Conservation (phyloP, 257 asterid species). For the Hygrophila difformis region DNA sequence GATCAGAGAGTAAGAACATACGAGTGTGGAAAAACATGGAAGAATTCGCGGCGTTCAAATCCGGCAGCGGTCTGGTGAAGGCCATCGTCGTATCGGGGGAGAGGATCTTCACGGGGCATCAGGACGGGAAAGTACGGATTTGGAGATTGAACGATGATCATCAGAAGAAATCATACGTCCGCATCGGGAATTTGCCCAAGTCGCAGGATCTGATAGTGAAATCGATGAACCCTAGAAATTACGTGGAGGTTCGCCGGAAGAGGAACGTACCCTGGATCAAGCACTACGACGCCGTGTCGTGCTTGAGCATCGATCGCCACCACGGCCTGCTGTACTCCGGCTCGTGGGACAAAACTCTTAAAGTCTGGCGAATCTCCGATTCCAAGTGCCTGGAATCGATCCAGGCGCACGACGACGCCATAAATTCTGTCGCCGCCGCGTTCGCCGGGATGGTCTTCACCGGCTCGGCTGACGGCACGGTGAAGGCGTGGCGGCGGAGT, state of each 20-base stretch:
- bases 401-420: constrained; percentile 44
- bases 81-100: constrained; percentile 34
- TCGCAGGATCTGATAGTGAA: constrained; percentile 33
- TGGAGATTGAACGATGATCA: constrained; percentile 34
- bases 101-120: constrained; percentile 62
- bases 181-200: constrained; percentile 49
- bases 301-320: constrained; percentile 36
- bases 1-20: constrained; percentile 55
- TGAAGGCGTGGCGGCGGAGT: constrained; percentile 62
- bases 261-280: constrained; percentile 41
- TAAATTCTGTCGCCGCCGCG: constrained; percentile 45
- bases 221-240: constrained; percentile 46
- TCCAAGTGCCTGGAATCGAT: constrained; percentile 56
- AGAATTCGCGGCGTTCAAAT: constrained; percentile 52
- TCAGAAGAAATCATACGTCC: constrained; percentile 18
- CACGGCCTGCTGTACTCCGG: constrained; percentile 45
- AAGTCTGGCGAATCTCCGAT: constrained; percentile 58
- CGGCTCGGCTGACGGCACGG: constrained; percentile 72
- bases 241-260: constrained; percentile 33
- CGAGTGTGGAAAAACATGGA: constrained; percentile 51
- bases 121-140: constrained; percentile 57
- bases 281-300: constrained; percentile 56
- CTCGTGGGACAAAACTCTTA: constrained; percentile 65
- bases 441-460: constrained; percentile 49
- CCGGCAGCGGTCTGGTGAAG: constrained; percentile 52